Evolutionary conservation across 495 filamentous ascomycete genomes (phyloP).

Genomic region (Podospora fimiseda): DNA sequence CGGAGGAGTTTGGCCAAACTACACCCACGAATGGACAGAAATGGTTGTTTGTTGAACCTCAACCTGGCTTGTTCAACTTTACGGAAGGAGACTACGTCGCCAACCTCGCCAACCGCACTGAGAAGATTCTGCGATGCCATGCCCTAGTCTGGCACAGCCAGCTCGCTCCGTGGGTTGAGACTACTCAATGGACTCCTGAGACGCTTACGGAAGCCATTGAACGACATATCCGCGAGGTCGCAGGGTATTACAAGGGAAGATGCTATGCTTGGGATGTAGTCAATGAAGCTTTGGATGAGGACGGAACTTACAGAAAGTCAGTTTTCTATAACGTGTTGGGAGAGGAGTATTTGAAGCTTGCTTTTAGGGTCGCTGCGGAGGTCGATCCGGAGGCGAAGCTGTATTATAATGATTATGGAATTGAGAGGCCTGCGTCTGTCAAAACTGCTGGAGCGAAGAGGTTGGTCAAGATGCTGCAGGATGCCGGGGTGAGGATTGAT

Average conservation of each 20-base stretch:
- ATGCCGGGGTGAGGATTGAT: conserved; percentile 50
- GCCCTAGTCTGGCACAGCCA: conserved; percentile 55
- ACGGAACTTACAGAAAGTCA: conserved; percentile 48
- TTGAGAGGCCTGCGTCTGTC: conserved; percentile 38
- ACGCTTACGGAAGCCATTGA: conserved; percentile 40
- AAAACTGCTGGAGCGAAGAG: conserved; percentile 35
- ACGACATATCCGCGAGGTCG: conserved; percentile 47
- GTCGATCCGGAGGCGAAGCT: conserved; percentile 53
- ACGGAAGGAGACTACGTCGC: conserved; percentile 43
- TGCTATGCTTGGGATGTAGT: conserved; percentile 57
- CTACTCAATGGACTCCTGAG: conserved; percentile 47
- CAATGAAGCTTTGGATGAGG: conserved; percentile 62
- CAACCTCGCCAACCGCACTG: conserved; percentile 36
- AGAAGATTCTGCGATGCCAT: conserved; percentile 49
- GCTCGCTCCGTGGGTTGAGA: conserved; percentile 48
- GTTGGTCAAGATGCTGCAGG: conserved; percentile 48
- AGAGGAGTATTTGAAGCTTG: conserved; percentile 49
- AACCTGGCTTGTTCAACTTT: conserved; percentile 40
- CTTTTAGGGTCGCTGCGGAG: conserved; percentile 44
- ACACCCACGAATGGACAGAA: conserved; percentile 49
- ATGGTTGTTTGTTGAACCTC: conserved; percentile 46
- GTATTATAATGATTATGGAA: conserved; percentile 65
- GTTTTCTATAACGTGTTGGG: conserved; percentile 52
- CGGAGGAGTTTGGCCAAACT: conserved; percentile 43
- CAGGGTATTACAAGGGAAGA: conserved; percentile 46